Percentiles rank a stretch among this genome's conserved stretches.
phyloP scores from a whole-genome alignment of 345 rosid species.

The Angophora floribunda region DNA sequence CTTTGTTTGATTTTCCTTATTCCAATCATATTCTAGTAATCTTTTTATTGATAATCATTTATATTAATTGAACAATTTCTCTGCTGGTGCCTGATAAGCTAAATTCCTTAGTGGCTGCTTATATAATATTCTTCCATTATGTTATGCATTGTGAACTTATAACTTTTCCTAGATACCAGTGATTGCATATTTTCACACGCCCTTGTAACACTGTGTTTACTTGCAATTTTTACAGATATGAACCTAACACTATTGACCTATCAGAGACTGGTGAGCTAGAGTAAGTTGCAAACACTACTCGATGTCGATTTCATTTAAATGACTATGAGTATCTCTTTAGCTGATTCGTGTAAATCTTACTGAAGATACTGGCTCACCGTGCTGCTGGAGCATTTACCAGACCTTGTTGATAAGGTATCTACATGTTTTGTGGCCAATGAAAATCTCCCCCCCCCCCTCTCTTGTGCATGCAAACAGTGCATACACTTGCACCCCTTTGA shows the following conservation, averaged over 20 bases:
- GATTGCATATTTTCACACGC: background rate
- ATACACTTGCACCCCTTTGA: background rate
- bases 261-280: slow-evolving; percentile 79
- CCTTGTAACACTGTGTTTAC: background rate
- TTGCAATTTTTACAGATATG: slow-evolving; percentile 47
- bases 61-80: background rate
- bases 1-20: too few relatives aligned
- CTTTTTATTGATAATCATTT: background rate
- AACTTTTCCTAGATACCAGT: background rate
- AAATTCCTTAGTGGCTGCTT: background rate
- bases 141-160: background rate
- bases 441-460: background rate
- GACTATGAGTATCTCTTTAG: background rate
- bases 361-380: slow-evolving; percentile 94
- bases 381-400: slow-evolving; percentile 87
- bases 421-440: background rate
- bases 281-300: slow-evolving; percentile 37
- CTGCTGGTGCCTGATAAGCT: background rate
- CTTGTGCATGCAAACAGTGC: background rate
- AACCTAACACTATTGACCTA: slow-evolving; percentile 93
- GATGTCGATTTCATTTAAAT: background rate
- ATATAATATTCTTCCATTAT: background rate
- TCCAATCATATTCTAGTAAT: background rate
- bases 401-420: slow-evolving; percentile 89
- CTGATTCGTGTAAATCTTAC: background rate